These are phyloP conservation scores for Beauveria medogensis DNA, from an alignment of 2,329 filamentous ascomycete genomes.

Conservation along the genomic window DNA sequence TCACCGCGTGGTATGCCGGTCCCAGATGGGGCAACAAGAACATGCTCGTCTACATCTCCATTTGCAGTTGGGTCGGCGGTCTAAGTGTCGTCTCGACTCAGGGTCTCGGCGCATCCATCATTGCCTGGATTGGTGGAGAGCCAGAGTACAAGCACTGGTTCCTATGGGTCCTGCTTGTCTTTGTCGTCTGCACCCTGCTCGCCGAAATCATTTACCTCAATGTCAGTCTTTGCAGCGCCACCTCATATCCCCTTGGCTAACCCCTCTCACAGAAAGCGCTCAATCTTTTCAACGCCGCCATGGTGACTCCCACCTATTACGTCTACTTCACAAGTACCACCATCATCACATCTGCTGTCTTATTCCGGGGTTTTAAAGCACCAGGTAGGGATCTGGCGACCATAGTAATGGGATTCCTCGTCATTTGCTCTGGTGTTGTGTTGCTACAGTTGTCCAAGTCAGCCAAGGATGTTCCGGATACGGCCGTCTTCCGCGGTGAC, in stretches of 20 bases:
- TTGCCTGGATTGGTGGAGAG: constrained; percentile 73
- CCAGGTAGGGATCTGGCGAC: constrained; percentile 72
- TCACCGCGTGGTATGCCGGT: constrained; percentile 71
- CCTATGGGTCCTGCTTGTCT: constrained; percentile 81
- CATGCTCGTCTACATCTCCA: constrained; percentile 95
- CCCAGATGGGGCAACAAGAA: constrained; percentile 91
- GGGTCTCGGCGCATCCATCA: constrained; percentile 82
- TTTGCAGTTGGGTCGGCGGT: constrained; percentile 91
- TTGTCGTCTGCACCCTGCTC: constrained; percentile 79
- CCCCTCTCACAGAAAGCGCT: constrained; percentile 74
- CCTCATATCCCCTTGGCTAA: constrained; percentile 23
- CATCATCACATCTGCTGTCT: constrained; percentile 83
- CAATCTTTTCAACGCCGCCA: constrained; percentile 90
- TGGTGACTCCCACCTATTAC: constrained; percentile 97
- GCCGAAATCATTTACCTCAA: constrained; percentile 96
- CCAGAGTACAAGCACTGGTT: constrained; percentile 98
- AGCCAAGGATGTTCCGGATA: constrained; percentile 91
- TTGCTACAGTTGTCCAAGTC: constrained; percentile 95
- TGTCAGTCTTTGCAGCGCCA: constrained; percentile 47
- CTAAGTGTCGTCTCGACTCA: constrained; percentile 93
- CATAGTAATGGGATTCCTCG: constrained; percentile 86
- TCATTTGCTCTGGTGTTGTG: constrained; percentile 88
- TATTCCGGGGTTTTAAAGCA: constrained; percentile 92
- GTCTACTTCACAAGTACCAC: constrained; percentile 96
- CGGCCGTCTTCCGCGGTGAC: constrained; percentile 85